Evolutionary conservation across 345 rosid genomes (phyloP).

Genomic region (Brassica incana): DNA sequence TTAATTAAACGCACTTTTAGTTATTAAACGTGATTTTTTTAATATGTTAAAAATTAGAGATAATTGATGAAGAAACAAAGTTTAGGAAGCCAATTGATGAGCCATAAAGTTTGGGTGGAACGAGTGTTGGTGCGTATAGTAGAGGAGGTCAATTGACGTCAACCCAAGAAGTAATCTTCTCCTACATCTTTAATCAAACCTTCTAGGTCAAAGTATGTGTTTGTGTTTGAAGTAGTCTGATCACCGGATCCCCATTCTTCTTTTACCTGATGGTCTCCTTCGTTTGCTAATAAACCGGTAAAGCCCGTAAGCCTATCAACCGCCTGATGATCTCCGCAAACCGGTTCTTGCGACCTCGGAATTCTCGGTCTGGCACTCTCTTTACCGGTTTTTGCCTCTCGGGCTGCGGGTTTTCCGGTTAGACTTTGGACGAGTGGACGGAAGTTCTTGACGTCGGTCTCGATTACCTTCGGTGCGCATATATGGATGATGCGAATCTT

Average conservation of each 20-base stretch:
- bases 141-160: too few species aligned
- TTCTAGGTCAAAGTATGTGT: slow-evolving; percentile 43
- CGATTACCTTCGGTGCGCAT: slow-evolving; percentile 90
- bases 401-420: slow-evolving; percentile 67
- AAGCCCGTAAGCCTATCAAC: slow-evolving; percentile 31
- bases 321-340: slow-evolving; percentile 12
- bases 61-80: too few species aligned
- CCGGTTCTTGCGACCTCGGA: slow-evolving; percentile 25
- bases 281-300: slow-evolving; percentile 29
- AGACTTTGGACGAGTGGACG: slow-evolving; percentile 83
- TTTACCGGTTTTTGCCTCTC: slow-evolving; percentile 30
- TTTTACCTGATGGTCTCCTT: slow-evolving; percentile 35
- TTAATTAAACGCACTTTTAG: too few species aligned
- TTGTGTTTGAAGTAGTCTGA: slow-evolving; percentile 27
- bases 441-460: slow-evolving; percentile 82
- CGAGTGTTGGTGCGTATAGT: too few species aligned
- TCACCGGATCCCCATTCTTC: slow-evolving; percentile 42
- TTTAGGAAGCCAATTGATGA: too few species aligned
- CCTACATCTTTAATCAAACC: slow-evolving; percentile 43
- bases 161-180: slow-evolving; percentile 31
- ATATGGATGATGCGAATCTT: slow-evolving; percentile 83
- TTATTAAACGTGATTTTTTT: too few species aligned
- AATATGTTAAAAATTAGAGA: too few species aligned
- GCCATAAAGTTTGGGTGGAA: too few species aligned
- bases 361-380: slow-evolving; percentile 10